Conservation (phyloP, 345 rosid genomes). For the Pseudoturritis turrita region DNA sequence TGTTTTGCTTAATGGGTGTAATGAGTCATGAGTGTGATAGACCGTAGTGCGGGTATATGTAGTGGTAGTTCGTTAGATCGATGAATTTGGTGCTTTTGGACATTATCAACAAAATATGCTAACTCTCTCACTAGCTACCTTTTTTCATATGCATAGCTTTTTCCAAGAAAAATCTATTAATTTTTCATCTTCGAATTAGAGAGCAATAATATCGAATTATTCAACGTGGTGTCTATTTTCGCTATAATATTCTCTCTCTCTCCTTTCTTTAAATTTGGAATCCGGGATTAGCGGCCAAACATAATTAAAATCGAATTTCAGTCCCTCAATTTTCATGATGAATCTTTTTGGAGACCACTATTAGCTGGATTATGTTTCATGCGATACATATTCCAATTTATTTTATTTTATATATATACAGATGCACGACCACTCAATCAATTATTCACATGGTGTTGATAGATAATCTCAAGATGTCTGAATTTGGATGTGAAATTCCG, state of each 20-base stretch:
- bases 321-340: too few relatives aligned
- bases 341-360: too few relatives aligned
- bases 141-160: slow-evolving; percentile 18
- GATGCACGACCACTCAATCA: slow-evolving; percentile 10
- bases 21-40: slow-evolving; percentile 21
- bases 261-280: too few relatives aligned
- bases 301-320: too few relatives aligned
- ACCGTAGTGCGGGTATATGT: slow-evolving; percentile 18
- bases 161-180: background rate
- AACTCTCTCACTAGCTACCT: slow-evolving; percentile 19
- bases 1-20: slow-evolving; percentile 11
- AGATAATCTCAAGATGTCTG: background rate
- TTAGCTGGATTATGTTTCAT: background rate
- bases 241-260: background rate
- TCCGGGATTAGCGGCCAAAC: too few relatives aligned
- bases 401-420: background rate
- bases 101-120: slow-evolving; percentile 19
- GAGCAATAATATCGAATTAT: background rate
- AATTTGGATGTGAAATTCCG: slow-evolving; percentile 1
- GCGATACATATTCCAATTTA: background rate
- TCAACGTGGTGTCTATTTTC: background rate
- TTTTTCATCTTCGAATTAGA: background rate
- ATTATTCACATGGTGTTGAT: slow-evolving; percentile 15
- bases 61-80: slow-evolving; percentile 17
- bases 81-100: slow-evolving; percentile 29